Evolutionary conservation across 768 basidiomycete species (phyloP).

Genomic region (Boletus reticuloceps): DNA sequence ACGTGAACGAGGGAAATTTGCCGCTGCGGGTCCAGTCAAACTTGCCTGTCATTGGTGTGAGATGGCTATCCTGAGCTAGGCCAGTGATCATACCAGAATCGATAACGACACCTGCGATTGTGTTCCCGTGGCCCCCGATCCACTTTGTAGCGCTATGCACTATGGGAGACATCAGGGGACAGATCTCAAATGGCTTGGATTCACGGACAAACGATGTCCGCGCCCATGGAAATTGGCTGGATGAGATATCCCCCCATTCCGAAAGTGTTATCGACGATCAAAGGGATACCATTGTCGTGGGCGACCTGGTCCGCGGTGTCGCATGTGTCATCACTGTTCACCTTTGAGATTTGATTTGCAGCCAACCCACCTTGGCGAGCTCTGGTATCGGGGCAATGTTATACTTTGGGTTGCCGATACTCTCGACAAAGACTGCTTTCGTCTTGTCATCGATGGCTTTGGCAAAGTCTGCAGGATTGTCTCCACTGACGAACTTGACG

Average conservation of each 20-base stretch:
- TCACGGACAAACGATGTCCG: constrained; percentile 66
- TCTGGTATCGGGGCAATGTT: constrained; percentile 63
- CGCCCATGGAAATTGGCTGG: constrained; percentile 68
- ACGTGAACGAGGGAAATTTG: constrained; percentile 71
- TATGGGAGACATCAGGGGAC: neutral
- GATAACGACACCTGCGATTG: constrained; percentile 73
- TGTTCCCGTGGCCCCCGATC: constrained; percentile 81
- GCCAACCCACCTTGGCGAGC: constrained; percentile 53
- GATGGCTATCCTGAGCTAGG: neutral
- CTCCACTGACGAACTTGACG: constrained; percentile 50
- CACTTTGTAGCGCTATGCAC: constrained; percentile 83
- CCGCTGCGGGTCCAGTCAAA: constrained; percentile 72
- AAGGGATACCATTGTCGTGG: constrained; percentile 66
- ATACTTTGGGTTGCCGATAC: constrained; percentile 78
- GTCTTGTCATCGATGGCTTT: constrained; percentile 75
- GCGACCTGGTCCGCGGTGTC: constrained; percentile 47
- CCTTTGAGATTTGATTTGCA: too few relatives aligned
- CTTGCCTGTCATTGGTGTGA: constrained; percentile 22
- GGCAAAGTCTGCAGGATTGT: constrained; percentile 55
- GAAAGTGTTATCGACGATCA: constrained; percentile 82
- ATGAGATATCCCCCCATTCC: constrained; percentile 71
- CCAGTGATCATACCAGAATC: constrained; percentile 49
- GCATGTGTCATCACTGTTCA: neutral
- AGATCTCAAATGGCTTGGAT: too few relatives aligned
- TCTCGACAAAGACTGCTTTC: constrained; percentile 73